Base-by-base conservation (phyloP, 2,329 filamentous ascomycete species). In the Metarhizium guizhouense region DNA sequence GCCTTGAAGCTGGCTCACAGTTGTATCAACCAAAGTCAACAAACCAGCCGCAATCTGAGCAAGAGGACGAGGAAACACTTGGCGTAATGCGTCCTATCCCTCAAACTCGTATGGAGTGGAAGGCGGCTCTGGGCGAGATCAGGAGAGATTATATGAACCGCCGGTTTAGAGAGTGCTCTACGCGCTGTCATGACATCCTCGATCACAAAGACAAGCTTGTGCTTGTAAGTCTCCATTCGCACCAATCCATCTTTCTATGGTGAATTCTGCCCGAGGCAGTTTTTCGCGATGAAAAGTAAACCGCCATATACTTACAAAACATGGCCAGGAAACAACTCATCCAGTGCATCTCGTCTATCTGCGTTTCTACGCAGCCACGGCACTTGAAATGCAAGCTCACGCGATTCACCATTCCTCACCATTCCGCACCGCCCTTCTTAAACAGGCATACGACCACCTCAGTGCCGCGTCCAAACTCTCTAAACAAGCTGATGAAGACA, bases 301-400 rank as follows among this genome's bases (percentile, higher is more conserved):
- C 13, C 18, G 6, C 14, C 13, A 6, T 7, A 20, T 45, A 45
- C 42, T 45, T 45, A 43, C 29, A 8, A 10, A 36, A 7, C n/a
- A 42, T 20, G 20, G 14, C 20, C 49, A 67, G 66, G 70, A 70
- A 13, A 64, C 71, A 30, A 69, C 78, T 20, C 77, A 82, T 62
- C 77, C 79, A 2, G 70, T 78, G 6, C 78, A 83, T 62, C 70
- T 82, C 38, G 78, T 84, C 60, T 83, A 82, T 58, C 72, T 84
- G 6, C 76, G 82, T 64, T 83, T 84, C 64, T 84, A 83, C 58
- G 81, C 80, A n/a, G 81, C 81, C 20, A 77, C 74, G n/a, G 78
- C 81, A 14, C 73, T 81, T 47, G 81, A 84, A 62, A 77, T 78
- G 70, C 79, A 80, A 60, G 79, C 79, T 1, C 73, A 75, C 32